phyloP scores from a whole-genome alignment of 2,329 filamentous ascomycete species.

The Teratosphaeria gauchensis region DNA sequence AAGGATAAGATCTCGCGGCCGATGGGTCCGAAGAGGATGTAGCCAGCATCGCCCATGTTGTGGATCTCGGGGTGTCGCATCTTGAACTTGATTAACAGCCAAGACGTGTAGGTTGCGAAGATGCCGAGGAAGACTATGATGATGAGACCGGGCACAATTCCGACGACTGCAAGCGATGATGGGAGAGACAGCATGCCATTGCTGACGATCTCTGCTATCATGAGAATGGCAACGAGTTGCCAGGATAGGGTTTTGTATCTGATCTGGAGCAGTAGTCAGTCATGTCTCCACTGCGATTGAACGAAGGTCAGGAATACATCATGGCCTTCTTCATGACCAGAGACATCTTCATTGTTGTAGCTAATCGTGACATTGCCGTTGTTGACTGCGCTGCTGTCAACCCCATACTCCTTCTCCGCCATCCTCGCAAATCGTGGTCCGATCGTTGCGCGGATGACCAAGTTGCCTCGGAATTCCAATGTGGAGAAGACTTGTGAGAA shows the following conservation, averaged over 20 bases:
- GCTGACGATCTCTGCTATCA: constrained; percentile 47
- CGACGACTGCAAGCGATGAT: constrained; percentile 42
- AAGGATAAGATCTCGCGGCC: too few species aligned
- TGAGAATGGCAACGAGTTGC: constrained; percentile 43
- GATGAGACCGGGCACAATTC: constrained; percentile 43
- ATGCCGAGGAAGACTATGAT: constrained; percentile 26
- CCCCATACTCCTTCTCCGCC: not conserved
- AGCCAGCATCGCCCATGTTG: too few species aligned
- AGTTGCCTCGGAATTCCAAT: too few species aligned
- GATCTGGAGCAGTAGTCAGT: too few species aligned
- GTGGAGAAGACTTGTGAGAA: too few species aligned
- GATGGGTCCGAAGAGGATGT: too few species aligned
- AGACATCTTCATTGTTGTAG: constrained; percentile 29
- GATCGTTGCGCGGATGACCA: not conserved
- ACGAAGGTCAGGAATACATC: constrained; percentile 4
- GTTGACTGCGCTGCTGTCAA: not conserved
- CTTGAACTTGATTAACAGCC: too few species aligned
- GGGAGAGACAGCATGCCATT: constrained; percentile 45
- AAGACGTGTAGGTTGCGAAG: too few species aligned
- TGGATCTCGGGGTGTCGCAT: too few species aligned
- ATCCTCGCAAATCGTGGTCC: not conserved
- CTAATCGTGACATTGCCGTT: constrained; percentile 1
- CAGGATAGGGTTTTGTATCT: constrained; percentile 46
- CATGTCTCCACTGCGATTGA: too few species aligned
- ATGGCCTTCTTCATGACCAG: constrained; percentile 30